Evolutionary conservation across 352 stramenopile genomes (phyloP).

Genomic region (Phytophthora tentaculata): DNA sequence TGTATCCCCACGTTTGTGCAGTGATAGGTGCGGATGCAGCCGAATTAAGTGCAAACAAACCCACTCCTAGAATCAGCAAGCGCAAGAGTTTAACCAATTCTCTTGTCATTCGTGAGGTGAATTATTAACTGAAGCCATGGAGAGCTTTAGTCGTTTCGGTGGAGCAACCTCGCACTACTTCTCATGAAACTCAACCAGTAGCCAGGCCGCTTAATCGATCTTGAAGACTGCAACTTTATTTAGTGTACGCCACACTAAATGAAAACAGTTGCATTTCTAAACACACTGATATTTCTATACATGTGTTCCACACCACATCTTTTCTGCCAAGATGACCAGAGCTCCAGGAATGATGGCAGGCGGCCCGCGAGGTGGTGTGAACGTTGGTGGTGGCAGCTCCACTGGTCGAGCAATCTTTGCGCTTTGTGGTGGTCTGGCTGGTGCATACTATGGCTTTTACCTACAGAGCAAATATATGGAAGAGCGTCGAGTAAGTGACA

Average conservation of each 20-base stretch:
- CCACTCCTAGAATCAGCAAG: constrained; percentile 29
- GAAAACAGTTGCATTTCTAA: too few relatives aligned
- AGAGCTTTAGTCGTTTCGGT: not conserved
- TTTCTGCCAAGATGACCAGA: constrained; percentile 19
- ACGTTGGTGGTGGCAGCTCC: constrained; percentile 76
- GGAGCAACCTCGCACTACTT: too few relatives aligned
- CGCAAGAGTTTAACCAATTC: constrained; percentile 3
- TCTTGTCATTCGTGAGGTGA: not conserved
- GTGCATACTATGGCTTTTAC: constrained; percentile 84
- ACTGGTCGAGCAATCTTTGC: constrained; percentile 72
- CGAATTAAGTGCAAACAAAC: constrained; percentile 23
- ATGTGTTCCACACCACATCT: constrained; percentile 8
- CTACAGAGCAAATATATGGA: constrained; percentile 87
- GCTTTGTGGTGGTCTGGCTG: constrained; percentile 66
- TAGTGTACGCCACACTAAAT: too few relatives aligned
- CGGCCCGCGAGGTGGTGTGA: constrained; percentile 47
- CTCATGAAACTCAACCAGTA: not conserved
- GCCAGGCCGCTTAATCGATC: not conserved
- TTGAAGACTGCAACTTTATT: too few relatives aligned
- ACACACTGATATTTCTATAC: not conserved
- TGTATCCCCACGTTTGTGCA: constrained; percentile 52
- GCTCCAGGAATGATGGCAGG: constrained; percentile 29
- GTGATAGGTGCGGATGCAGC: constrained; percentile 19
- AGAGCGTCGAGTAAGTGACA: constrained; percentile 60
- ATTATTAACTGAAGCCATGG: not conserved